Base-by-base conservation (phyloP, 208 protist genomes). In the Leishmania tropica region DNA sequence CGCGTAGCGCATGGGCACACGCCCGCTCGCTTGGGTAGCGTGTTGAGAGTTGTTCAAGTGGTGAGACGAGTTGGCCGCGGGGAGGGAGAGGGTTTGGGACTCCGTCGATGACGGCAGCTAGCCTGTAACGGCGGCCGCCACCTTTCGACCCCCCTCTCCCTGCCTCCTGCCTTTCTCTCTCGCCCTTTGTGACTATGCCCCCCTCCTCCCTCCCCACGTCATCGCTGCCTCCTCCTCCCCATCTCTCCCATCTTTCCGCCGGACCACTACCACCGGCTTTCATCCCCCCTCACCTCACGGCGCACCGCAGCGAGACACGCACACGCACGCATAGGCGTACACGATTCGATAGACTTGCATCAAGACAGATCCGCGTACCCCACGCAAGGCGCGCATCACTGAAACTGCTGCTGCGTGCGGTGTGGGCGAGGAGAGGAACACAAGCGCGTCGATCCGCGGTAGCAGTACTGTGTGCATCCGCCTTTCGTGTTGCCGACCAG, bases 31-130 rank as follows among this genome's bases (percentile, higher is more conserved):
- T n/a, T 54, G 40, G 71, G 40, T 35, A 75, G 40, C 21, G 40
- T 15, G 40, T 24, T 31, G 47, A 53, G 71, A 45, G 71, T 40
- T 24, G 62, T n/a, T 37, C n/a, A 15, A 19, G 62, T 37, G 4
- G 31, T 8, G 31, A 40, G 62, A 35, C 5, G n/a, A 15, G 71
- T 53, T 10, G 47, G 68, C 15, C 8, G 68, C 35, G 35, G 13
- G 24, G 64, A 15, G 40, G 19, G 71, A 54, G 71, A 53, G 71
- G 71, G 71, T 28, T 74, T 48, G 19, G 71, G 71, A 51, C 71
- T 24, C 40, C 19, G 62, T 19, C 62, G 62, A 67, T 67, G 62
- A 8, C 31, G 31, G 51, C 24, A 53, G 1, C 11, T 24, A 17
- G 7, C 31, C 70, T 35, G 11, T 10, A 45, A 53, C 40, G 24